phyloP scores from a whole-genome alignment of 495 filamentous ascomycete species.

The Penicillium cinerascens region DNA sequence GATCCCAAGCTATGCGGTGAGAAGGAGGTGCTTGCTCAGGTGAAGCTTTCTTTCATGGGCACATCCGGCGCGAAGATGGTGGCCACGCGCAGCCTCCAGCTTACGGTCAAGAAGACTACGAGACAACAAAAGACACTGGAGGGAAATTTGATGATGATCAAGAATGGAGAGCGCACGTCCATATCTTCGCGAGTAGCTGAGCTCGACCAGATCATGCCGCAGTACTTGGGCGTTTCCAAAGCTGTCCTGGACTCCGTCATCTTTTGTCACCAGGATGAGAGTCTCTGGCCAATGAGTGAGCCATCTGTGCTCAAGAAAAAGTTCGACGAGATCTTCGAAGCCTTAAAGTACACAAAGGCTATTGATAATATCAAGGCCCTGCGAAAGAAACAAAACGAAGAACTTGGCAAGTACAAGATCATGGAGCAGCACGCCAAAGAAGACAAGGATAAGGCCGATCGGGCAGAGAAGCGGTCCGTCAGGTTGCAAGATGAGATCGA shows the following conservation, averaged over 20 bases:
- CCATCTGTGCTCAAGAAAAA: conserved; percentile 79
- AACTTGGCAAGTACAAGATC: conserved; percentile 65
- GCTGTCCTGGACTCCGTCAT: conserved; percentile 92
- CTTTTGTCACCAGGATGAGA: conserved; percentile 98
- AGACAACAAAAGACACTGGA: conserved; percentile 77
- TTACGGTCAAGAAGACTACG: conserved; percentile 78
- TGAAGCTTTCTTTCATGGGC: conserved; percentile 81
- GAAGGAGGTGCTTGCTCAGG: conserved; percentile 85
- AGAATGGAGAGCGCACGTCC: conserved; percentile 72
- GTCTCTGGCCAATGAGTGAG: conserved; percentile 96
- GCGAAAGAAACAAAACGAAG: conserved; percentile 75
- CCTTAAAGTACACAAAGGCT: conserved; percentile 92
- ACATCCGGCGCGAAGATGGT: conserved; percentile 75
- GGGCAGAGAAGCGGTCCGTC: conserved; percentile 57
- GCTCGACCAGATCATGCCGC: conserved; percentile 77
- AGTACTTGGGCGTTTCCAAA: conserved; percentile 84
- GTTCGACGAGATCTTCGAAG: conserved; percentile 98
- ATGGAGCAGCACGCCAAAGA: conserved; percentile 71
- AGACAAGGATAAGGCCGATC: conserved; percentile 84
- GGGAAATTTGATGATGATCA: conserved; percentile 65
- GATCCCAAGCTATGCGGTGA: conserved; percentile 90
- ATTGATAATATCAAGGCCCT: conserved; percentile 89
- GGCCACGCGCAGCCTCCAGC: conserved; percentile 73
- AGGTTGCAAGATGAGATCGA: conserved; percentile 74
- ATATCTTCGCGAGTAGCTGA: conserved; percentile 77